Percentiles rank a stretch among this genome's conserved stretches.
Conservation (phyloP, 306 rosid species). For the Hippophae tibetana region DNA sequence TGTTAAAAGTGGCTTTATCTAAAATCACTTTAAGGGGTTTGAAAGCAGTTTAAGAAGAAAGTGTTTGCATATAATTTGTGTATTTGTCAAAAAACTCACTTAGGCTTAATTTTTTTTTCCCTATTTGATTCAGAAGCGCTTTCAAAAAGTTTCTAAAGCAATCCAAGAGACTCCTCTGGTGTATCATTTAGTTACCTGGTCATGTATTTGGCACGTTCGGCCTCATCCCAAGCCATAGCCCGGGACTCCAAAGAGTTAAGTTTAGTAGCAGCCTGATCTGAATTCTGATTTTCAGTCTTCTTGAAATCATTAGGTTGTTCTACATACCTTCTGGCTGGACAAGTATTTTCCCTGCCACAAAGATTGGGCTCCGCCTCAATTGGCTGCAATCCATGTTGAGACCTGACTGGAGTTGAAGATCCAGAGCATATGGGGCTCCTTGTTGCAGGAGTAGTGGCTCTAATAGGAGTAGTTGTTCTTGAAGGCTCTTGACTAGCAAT, state of each 20-base stretch:
- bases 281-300: slow-evolving; percentile 26
- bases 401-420: slow-evolving; percentile 58
- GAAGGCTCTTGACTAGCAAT: slow-evolving; percentile 92
- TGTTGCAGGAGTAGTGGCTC: slow-evolving; percentile 63
- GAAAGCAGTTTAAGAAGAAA: no score
- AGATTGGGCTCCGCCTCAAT: slow-evolving; percentile 24
- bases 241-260: slow-evolving; percentile 55
- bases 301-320: slow-evolving; percentile 39
- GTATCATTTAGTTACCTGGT: slow-evolving; percentile 51
- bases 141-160: not conserved
- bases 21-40: no score
- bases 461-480: slow-evolving; percentile 75
- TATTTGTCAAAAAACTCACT: no score
- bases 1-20: no score
- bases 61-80: no score
- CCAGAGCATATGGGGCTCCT: slow-evolving; percentile 75
- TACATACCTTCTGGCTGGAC: slow-evolving; percentile 24
- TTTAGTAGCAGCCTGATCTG: slow-evolving; percentile 32
- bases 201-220: slow-evolving; percentile 81
- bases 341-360: slow-evolving; percentile 17
- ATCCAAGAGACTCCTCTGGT: not conserved
- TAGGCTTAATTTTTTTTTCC: no score
- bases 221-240: slow-evolving; percentile 97
- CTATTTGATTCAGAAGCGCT: no score
- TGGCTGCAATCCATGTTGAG: slow-evolving; percentile 38